These are phyloP conservation scores for Podila horticola DNA, from an alignment of 192 early-diverging fungal genomes.

Conservation along the genomic window DNA sequence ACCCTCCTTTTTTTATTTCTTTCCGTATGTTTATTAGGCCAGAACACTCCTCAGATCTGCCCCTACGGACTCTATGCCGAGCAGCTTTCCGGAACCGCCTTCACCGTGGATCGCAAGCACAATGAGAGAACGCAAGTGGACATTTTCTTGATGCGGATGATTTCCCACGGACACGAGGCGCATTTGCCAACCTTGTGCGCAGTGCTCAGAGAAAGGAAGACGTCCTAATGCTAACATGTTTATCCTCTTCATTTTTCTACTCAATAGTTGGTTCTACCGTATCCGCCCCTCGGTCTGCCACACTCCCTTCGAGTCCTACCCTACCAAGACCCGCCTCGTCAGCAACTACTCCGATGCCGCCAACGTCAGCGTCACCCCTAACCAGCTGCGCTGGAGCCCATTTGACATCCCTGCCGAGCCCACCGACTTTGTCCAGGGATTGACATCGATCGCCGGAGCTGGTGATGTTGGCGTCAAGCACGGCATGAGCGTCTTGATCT, in stretches of 20 bases:
- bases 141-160: background rate
- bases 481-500: constrained; percentile 90
- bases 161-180: background rate
- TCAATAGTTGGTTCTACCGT: constrained; percentile 91
- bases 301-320: constrained; percentile 66
- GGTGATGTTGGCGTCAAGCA: constrained; percentile 81
- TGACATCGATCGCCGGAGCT: constrained; percentile 86
- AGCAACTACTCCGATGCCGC: constrained; percentile 65
- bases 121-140: constrained; percentile 77
- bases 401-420: constrained; percentile 74
- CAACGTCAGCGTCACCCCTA: constrained; percentile 76
- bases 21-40: constrained; percentile 56
- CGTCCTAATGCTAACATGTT: background rate
- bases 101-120: constrained; percentile 81
- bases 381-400: constrained; percentile 94
- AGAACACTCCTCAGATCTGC: constrained; percentile 92
- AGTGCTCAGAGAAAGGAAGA: background rate
- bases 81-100: constrained; percentile 93
- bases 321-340: constrained; percentile 54
- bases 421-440: constrained; percentile 85
- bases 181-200: background rate
- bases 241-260: background rate
- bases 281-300: constrained; percentile 93
- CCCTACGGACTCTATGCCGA: constrained; percentile 94
- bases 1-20: background rate